Evolutionary conservation across 805 yeast genomes (phyloP).

Genomic region (Saturnispora silvae): DNA sequence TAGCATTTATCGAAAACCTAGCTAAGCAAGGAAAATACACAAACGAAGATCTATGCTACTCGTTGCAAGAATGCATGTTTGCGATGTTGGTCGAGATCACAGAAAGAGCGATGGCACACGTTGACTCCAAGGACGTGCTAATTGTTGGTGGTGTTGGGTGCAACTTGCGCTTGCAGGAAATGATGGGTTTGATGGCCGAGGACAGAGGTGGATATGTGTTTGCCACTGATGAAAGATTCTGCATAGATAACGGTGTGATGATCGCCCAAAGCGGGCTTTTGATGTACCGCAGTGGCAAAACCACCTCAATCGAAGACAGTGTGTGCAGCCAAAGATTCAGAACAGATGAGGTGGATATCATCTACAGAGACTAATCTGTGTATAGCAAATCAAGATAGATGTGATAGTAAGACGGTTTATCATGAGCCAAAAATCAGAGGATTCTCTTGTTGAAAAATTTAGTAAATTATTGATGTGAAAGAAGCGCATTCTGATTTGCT

Average conservation of each 20-base stretch:
- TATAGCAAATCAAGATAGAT: not conserved
- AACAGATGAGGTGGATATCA: constrained; percentile 85
- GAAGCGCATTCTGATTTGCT: not conserved
- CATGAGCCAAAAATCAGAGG: too few species aligned
- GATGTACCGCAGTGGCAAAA: constrained; percentile 74
- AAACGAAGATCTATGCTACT: constrained; percentile 81
- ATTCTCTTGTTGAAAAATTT: too few species aligned
- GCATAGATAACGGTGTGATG: constrained; percentile 98
- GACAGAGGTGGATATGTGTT: constrained; percentile 83
- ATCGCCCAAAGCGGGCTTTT: constrained; percentile 95
- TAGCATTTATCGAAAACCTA: constrained; percentile 65
- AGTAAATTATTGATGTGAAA: not conserved
- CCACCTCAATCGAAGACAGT: constrained; percentile 48
- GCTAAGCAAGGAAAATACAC: constrained; percentile 42
- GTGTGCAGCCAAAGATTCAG: constrained; percentile 90
- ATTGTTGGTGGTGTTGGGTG: constrained; percentile 99
- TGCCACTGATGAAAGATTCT: constrained; percentile 94
- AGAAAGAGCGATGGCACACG: constrained; percentile 98
- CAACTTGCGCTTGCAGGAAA: constrained; percentile 79
- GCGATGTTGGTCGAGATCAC: constrained; percentile 98
- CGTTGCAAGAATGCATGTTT: constrained; percentile 84
- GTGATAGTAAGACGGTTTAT: too few species aligned
- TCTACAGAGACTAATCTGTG: constrained; percentile 58
- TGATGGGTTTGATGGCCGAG: constrained; percentile 92
- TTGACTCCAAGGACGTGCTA: constrained; percentile 74